Evolutionary conservation across 805 yeast genomes (phyloP), one percentile per base, ranked within the genome.

Genomic region (Saturnispora saitoi): DNA sequence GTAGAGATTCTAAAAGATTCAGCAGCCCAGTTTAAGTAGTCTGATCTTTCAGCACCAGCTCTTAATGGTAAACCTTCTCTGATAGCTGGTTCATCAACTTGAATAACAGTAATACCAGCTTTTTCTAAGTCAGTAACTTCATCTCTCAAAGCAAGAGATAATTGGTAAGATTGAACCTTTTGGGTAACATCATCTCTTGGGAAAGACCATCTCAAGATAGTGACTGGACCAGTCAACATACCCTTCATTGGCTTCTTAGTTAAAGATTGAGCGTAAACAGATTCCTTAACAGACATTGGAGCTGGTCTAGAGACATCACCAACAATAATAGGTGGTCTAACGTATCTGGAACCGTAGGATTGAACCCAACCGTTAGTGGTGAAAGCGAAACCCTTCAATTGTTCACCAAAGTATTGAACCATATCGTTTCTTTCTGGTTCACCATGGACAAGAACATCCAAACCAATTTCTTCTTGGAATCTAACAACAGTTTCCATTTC

Each of bases 391-490:
- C 99, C 99, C 69, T 86, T 85, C 70, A 93, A 79, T 79, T 88
- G 89, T 79, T 93, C 99, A 80, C 99, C 99, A 60, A 93, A 93
- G 84, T 91, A 93, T 80, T 93, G 99, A 66, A 93, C 99, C 99
- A 93, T 93, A 78, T 93, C 99, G 78, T 93, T 93, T 83, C 99
- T 86, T 83, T 93, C 99, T 73, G 99, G 99, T 80, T 93, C 99
- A 79, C 99, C 99, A 76, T 93, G 99, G 59, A 93, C 99, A 63
- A 91, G 78, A 63, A 93, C 98, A 70, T 93, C 99, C 65, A 93
- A 81, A 62, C 95, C 99, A 67, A 91, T 82, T 71, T 93, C 96
- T 78, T 93, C 99, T 80, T 93, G 99, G 95, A 93, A 93, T 78
- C 88, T 84, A 74, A 93, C 86, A 66, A 91, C 98, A 55, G 77